Evolutionary conservation across 2,329 filamentous ascomycete genomes (phyloP), one percentile per base, ranked within the genome.

Genomic region (Paecilomyces variotii): DNA sequence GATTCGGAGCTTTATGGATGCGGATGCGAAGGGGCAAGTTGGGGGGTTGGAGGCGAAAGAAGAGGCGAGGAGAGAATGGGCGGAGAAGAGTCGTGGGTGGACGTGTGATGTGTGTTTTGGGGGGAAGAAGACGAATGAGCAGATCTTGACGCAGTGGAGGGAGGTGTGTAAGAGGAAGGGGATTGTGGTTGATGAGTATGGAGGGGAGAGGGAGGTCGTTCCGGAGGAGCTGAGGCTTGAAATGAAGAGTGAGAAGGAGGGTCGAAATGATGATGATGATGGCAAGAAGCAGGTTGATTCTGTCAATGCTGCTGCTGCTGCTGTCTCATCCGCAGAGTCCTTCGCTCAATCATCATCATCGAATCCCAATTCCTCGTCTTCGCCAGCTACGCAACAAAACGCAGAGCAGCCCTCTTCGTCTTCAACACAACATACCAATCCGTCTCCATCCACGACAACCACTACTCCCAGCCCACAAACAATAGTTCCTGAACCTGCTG

Each of bases 1-100:
- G 4, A 84, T 97, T 54, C 79, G 94, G 57, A 88, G 85, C 65
- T 97, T 97, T 74, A 97, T 99, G 91, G 91, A 95, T 72, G 92
- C 88, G 2, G 90, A 93, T 65, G 86, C 89, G 7, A 85, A 84
- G 65, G 94, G 94, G 0, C 94, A 97, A 78, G 79, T 99, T 1
- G 94, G 94, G 11, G 94, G 94, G 0, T 80, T 97, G 67, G 92
- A 97, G 64, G 87, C 87, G 2, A 84, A 79, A 27, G 86, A 87
- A 19, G 81, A 80, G 4, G 84, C 89, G 55, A 80, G 93, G 57
- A 81, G 81, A 66, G 78, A 83, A 53, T 82, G 94, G 66, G 94
- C 94, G 3, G 77, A 70, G 53, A 84, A 88, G 67, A 91, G 86
- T 60, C 74, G 74, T 0, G 69, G 65, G 0, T 97, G 86, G 82